Evolutionary conservation across 371 early-diverging fungal species (phyloP), one percentile per base, ranked within the genome.

Genomic region (Saksenaea vasiformis): DNA sequence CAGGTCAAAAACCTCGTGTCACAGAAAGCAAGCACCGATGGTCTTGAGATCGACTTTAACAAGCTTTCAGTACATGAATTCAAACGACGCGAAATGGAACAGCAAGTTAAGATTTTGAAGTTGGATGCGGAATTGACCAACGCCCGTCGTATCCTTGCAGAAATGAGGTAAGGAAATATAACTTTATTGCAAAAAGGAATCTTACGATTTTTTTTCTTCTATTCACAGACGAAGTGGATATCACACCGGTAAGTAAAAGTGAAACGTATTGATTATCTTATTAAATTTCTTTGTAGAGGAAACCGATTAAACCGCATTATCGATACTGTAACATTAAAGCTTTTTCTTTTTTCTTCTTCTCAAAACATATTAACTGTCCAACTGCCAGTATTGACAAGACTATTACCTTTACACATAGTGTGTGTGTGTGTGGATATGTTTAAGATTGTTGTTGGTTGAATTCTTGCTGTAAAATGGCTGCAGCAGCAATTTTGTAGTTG

Each of bases 61-160:
- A 83, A 86, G 61, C 74, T 97, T 81, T 88, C 91, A 61, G 86
- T 90, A 5, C 93, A 95, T 71, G 96, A 98, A 76, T 93, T 93
- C 74, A 97, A 97, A 84, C 90, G 92, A 60, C 86, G 87, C 68
- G 98, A 98, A 79, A 97, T 97, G 98, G 94, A 96, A 68, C 96
- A 96, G 77, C 98, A 98, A 79, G 98, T 98, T 41, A 86, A 89
- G 79, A 96, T 98, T 56, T 80, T 97, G 61, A 94, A 95, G 73
- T 81, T 98, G 41, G 98, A 98, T 78, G 93, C 96, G 71, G 93
- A 94, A 66, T 79, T 98, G 65, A 85, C 85, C 14, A 84, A 88
- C 60, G 98, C 98, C 36, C 77, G 98, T 57, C 85, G 91, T 61
- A 86, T 90, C 43, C 77, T 98, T 44, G 97, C 93, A 11, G 96